These are phyloP conservation scores for Pseudovirgaria hyperparasitica DNA, from an alignment of 2,329 filamentous ascomycete species.

Conservation along the genomic window DNA sequence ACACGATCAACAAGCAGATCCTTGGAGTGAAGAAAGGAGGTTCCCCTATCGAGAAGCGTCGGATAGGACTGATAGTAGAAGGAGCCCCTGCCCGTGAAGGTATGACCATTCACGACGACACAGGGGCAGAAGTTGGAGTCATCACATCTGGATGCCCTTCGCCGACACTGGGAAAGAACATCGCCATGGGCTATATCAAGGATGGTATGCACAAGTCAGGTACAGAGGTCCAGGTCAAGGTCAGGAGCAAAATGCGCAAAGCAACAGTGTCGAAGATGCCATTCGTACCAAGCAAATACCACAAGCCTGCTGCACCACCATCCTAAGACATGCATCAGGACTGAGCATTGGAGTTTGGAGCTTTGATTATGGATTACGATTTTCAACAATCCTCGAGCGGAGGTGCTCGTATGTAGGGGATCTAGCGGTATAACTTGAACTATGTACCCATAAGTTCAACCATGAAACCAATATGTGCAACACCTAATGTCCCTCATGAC, in stretches of 20 bases:
- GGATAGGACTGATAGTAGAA: constrained; percentile 70
- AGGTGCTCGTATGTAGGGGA: too few relatives aligned
- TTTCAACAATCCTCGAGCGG: too few relatives aligned
- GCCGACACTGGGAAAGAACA: constrained; percentile 76
- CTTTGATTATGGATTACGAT: too few relatives aligned
- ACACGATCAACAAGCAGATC: constrained; percentile 64
- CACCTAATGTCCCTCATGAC: too few relatives aligned
- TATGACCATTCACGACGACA: constrained; percentile 57
- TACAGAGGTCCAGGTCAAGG: constrained; percentile 65
- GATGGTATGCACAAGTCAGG: constrained; percentile 73
- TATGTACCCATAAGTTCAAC: too few relatives aligned
- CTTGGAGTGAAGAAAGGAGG: constrained; percentile 62
- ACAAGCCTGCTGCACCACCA: too few relatives aligned
- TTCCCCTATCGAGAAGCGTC: constrained; percentile 53
- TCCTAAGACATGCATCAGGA: too few relatives aligned
- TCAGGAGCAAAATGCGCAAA: constrained; percentile 63
- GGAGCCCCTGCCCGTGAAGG: constrained; percentile 86
- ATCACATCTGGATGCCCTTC: constrained; percentile 87
- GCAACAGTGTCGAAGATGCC: constrained; percentile 79
- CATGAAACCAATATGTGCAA: too few relatives aligned
- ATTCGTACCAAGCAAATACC: constrained; percentile 71
- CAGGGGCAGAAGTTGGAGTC: constrained; percentile 56
- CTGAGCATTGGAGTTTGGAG: too few relatives aligned
- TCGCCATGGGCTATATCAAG: constrained; percentile 88
- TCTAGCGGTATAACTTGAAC: too few relatives aligned